These are phyloP conservation scores for Candida sithepensis DNA, from an alignment of 805 yeast genomes.

Conservation along the genomic window DNA sequence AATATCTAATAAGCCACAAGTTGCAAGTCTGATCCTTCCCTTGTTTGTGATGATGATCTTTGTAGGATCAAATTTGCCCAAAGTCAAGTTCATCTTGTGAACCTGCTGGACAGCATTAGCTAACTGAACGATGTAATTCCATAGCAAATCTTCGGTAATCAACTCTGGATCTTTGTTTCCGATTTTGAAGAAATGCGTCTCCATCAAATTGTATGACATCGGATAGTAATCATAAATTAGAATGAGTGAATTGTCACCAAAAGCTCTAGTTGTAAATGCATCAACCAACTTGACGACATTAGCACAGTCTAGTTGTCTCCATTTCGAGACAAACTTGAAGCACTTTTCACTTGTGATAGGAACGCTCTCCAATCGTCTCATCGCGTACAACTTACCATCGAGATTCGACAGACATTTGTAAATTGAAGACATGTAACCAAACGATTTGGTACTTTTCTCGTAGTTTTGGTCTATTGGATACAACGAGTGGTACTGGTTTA, in stretches of 20 bases:
- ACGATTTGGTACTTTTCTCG: constrained; percentile 36
- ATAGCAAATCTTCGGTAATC: constrained; percentile 61
- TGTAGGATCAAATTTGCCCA: constrained; percentile 58
- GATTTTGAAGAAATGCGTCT: constrained; percentile 53
- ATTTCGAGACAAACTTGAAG: constrained; percentile 57
- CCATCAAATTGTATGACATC: constrained; percentile 63
- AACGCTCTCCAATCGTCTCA: constrained; percentile 69
- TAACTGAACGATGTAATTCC: constrained; percentile 77
- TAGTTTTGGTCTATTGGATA: constrained; percentile 68
- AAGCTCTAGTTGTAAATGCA: constrained; percentile 82
- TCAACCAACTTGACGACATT: constrained; percentile 69
- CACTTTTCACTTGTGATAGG: constrained; percentile 54
- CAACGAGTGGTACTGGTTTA: constrained; percentile 79
- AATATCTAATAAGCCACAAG: constrained; percentile 71
- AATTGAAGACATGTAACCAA: constrained; percentile 56
- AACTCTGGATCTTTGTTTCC: constrained; percentile 40
- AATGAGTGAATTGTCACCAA: constrained; percentile 74
- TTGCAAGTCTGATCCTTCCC: constrained; percentile 66
- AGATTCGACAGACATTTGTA: constrained; percentile 77
- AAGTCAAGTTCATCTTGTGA: constrained; percentile 63
- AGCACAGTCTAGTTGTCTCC: constrained; percentile 57
- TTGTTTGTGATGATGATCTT: constrained; percentile 72
- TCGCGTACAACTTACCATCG: constrained; percentile 74
- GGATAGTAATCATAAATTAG: constrained; percentile 87
- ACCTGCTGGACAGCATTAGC: constrained; percentile 62